Base-by-base conservation (phyloP, 2,329 filamentous ascomycete species). In the Colletotrichum lupini region DNA sequence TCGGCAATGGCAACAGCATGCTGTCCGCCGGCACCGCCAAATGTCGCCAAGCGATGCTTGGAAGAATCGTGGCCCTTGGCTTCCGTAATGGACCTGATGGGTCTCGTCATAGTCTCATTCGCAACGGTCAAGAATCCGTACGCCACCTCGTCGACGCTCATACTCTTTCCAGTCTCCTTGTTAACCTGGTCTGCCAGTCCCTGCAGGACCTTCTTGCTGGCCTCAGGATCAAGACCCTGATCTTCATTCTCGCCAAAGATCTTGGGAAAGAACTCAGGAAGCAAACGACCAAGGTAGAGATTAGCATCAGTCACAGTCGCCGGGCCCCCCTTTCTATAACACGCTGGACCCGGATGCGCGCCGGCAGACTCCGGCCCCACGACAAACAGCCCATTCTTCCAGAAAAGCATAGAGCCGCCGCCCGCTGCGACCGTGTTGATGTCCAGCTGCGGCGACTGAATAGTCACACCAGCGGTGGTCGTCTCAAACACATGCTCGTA, bases 401-500 rank as follows among this genome's bases (percentile, higher is more conserved):
- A 98, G 82, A 97, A 97, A 4, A 98, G 86, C 35, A 92, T 88
- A 0, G 93, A 96, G 7, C 95, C 95, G 75, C 95, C 95, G 59
- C 95, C 95, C 3, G 95, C 95, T 6, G 95, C 95, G 1, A 98
- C 95, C 0, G 95, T 98, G 82, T 98, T 98, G 84, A 98, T 98
- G 79, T 98, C 95, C 0, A 98, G 88, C 79, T 98, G 95, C 0
- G 95, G 95, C 1, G 94, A 95, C 78, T 98, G 95, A 32, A 98
- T 97, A 0, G 95, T 96, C 1, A 98, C 94, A n/a, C 95, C 95
- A 0, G 95, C 95, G 1, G 95, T 97, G 0, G 94, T 97, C 0
- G 95, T 97, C 82, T 97, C 95, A 77, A 98, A 98, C 0, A 97
- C 95, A 78, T 98, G 95, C 78, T 98, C 95, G 78, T 97, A 96